A percentile compares a stretch with the other conserved stretches of the same genome.
Evolutionary conservation across 306 rosid genomes (phyloP).

Genomic region (Castanospermum australe): DNA sequence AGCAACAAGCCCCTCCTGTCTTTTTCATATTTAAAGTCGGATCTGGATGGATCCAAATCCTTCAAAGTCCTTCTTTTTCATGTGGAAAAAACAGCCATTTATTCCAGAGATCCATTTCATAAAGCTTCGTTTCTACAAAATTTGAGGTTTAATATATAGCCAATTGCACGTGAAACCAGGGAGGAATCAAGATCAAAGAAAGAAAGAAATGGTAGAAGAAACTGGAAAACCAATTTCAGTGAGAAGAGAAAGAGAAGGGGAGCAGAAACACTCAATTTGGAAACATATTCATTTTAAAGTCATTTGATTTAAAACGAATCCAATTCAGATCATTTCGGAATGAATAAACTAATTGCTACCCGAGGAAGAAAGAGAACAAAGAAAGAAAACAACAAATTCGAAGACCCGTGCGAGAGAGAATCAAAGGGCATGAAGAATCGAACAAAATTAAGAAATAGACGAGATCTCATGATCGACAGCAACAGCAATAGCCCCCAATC

Average conservation of each 20-base stretch:
- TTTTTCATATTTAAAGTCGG: neutral
- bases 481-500: neutral
- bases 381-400: neutral
- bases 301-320: neutral
- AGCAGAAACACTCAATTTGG: neutral
- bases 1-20: neutral
- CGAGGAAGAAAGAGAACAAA: neutral
- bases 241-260: neutral
- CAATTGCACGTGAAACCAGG: neutral
- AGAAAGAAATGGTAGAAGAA: neutral
- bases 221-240: neutral
- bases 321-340: neutral
- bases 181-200: neutral
- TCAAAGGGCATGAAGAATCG: neutral
- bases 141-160: neutral
- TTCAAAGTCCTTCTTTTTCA: constrained; percentile 18
- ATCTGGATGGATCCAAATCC: too few species aligned
- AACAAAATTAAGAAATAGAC: neutral
- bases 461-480: constrained; percentile 2
- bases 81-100: constrained; percentile 15
- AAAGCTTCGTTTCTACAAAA: constrained; percentile 10
- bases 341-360: neutral
- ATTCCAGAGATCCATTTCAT: constrained; percentile 13
- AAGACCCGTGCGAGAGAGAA: neutral
- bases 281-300: neutral